Evolutionary conservation across 495 filamentous ascomycete species (phyloP), one percentile per base, ranked within the genome.

Genomic region (Barbatosphaeria neglecta): DNA sequence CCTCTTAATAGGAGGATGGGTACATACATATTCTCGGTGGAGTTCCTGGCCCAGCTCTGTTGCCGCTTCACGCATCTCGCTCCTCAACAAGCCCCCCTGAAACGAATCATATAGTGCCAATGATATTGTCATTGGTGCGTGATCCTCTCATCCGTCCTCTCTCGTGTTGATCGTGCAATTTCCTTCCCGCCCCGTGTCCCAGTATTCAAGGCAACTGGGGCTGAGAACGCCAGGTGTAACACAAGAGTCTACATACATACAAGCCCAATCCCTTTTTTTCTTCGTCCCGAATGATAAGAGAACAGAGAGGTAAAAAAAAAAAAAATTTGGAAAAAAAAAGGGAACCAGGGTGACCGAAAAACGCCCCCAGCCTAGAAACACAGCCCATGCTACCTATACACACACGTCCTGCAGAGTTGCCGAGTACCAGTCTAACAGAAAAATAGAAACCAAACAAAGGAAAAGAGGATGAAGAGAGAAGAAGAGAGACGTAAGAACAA

Each of bases 251-350:
- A 35, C 31, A 35, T 35, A 35, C 31, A 35, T 35, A 35, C 31
- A 35, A 35, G 31, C 31, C 31, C 31, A n/a, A 35, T 35, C 31
- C 31, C 31, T n/a, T 33, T 35, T 35, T 15, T 3, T 2, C 13
- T 35, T 50, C 39, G 1, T 2, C 13, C 44, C 47, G 41, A 28
- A 28, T 48, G 40, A 41, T 47, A 35, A 41, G 40, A 39, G 43
- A 44, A 15, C 20, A 46, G 46, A 33, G 8, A 46, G 33, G 20
- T 44, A 53, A 46, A 31, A 48, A 46, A 49, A 49, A 31, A 53
- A 38, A 56, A 59, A 61, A n/a, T n/a, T n/a, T n/a, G 53, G 52
- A 51, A 57, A 43, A 31, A 17, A 37, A 42, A 50, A 47, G n/a
- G 33, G n/a, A n/a, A n/a, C 28, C 35, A 27, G 13, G 2, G 13